Base-by-base conservation (phyloP, 257 asterid genomes). In the Solanum gandarillasii region DNA sequence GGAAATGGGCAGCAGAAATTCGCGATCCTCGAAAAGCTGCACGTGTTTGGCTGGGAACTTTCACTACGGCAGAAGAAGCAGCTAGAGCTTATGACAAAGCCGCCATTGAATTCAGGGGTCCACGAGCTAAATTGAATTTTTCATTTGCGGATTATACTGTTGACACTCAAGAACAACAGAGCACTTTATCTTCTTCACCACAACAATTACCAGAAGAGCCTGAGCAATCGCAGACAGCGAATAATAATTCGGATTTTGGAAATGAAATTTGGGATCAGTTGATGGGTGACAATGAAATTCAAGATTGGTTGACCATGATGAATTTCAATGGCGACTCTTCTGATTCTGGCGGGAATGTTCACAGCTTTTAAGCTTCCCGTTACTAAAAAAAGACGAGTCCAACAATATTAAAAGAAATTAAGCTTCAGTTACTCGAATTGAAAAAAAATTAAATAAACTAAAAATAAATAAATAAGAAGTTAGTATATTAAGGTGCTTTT, bases 1-100 rank as follows among this genome's bases (percentile, higher is more conserved):
- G 98, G 13, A 96, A 96, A 76, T 96, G 99, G 99, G 98, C 98
- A 29, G 95, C 98, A 38, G 99, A 96, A 91, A 96, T 96, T 21
- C 83, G 99, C 0, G 98, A 95, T 89, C 99, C 99, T 0, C 78
- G 92, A 12, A 94, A 93, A 89, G 98, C 98, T 20, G 94, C 96
- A 25, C 94, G 99, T 4, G 98, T 96, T 62, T 96, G 99, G 99
- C 94, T 96, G 5, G 98, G 99, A 12, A 96, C 99, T 0, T 96
- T 96, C 76, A 94, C 90, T 34, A 96, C 98, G 0, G 98, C 96
- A 0, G 99, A 92, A 91, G 98, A 92, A 0, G 98, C 99, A 0
- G 98, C 98, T 7, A 90, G 99, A 1, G 99, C 99, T 3, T 96
- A 96, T 73, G 99, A 96, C 5, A 52, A 93, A 86, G 96, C 97